Evolutionary conservation across 2,329 filamentous ascomycete species (phyloP), one percentile per base, ranked within the genome.

Genomic region (Fusarium avenaceum): DNA sequence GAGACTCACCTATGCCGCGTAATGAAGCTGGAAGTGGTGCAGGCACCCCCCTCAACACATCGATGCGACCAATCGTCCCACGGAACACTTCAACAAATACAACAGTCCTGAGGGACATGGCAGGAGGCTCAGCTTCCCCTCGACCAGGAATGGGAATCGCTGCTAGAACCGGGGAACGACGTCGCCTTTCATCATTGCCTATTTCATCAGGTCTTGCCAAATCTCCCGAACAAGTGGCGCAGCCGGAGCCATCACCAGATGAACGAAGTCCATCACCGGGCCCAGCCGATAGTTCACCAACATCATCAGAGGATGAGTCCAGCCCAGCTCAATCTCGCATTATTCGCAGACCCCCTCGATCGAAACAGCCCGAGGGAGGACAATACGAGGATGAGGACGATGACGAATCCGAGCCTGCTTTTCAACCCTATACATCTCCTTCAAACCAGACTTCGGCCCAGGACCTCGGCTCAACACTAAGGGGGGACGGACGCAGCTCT

Each of bases 291-390:
- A 77, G 80, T 74, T 76, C 81, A 14, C 55, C 75, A 49, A 62
- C 77, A 6, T 85, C 84, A 5, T 83, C 84, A 1, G 81, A 80
- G 20, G 82, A 84, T 28, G 83, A 81, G 28, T 87, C 84, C 1
- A 83, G 82, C 64, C 84, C 85, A 0, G 86, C 84, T 5, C 84
- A 88, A 72, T 89, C 86, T 15, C 82, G 86, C 57, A 88, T 89
- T 65, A 88, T 89, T 71, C 84, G 85, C 22, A 84, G 87, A 3
- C 87, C 87, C 4, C 86, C 87, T 13, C 82, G 85, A 20, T 87
- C 84, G 58, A 80, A 83, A 48, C 73, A 72, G 45, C 73, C 74
- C 52, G 80, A 83, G n/a, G 75, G 74, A 14, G 71, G 72, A 5
- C 75, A 72, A 7, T 81, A 81, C 30, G 79, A 78, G 14, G 84